Evolutionary conservation across 306 rosid species (phyloP), one percentile per base, ranked within the genome.

Genomic region (Alnus glutinosa): DNA sequence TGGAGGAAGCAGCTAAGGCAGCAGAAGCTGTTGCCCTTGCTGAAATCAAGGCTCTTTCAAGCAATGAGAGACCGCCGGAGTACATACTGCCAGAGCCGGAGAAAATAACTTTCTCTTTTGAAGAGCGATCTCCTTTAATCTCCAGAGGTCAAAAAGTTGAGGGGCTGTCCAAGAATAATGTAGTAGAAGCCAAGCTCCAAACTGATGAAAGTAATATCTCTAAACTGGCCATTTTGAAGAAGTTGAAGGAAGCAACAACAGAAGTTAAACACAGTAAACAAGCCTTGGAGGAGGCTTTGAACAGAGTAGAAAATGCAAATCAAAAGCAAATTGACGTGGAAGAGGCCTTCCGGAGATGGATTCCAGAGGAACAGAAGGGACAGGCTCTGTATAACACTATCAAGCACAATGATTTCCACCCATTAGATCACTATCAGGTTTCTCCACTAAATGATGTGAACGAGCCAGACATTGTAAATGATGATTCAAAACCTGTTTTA

Each of bases 1-100:
- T 95, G 99, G 98, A 93, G 73, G 98, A 95, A 84, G 99, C 99
- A 2, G 98, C 99, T 15, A 89, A 72, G 86, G 97, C 98, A 15
- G 98, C 97, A 30, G 99, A 95, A 86, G 98, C 94, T 6, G 90
- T 93, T 77, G 99, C 99, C 75, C 89, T 93, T 48, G 96, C 97
- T 6, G 99, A 95, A 86, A 87, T 95, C 77, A 83, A 85, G 78
- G 96, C 92, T 70, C 83, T 95, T 63, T 86, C 91, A 7, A 9
- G 81, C 74, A 55, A 70, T 36, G 89, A 88, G 76, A 73, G 74
- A 73, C 74, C 89, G 50, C 52, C 88, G 9, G 86, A 83, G 44
- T 77, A 86, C 78, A 57, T 83, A 44, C 80, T 76, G 23, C 92
- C 89, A 55, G 91, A 91, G 75, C 93, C 92, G 15, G 90, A 85